Base-by-base conservation (phyloP, 352 stramenopile species). In the Globisporangium uncinulatum region DNA sequence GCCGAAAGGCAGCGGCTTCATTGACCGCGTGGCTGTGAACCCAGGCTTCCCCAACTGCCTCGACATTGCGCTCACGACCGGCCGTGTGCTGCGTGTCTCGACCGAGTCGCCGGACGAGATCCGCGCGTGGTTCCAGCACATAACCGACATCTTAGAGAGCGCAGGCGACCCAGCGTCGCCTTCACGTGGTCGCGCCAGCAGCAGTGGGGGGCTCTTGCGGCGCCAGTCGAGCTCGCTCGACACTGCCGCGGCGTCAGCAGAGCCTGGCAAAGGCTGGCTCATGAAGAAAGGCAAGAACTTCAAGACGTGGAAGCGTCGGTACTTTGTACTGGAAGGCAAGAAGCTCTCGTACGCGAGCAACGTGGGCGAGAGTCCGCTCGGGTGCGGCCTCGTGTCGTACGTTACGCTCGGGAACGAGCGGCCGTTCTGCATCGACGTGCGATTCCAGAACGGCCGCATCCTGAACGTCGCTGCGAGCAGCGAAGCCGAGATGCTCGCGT, bases 351-450 rank as follows among this genome's bases (percentile, higher is more conserved):
- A 94, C 54, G 65, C 73, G 8, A 68, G 56, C 32, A 72, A 62
- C 11, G 50, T 71, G 8, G 66, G 70, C 11, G 67, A 74, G 6
- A 61, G 57, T 42, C 41, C 69, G 21, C 60, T 92, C 0, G 79
- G 79, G 29, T 76, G 64, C 43, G 76, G 76, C 4, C 50, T 87
- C n/a, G 73, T 92, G 15, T 57, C 70, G 4, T 63, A 68, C 9
- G 76, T 88, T 6, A 47, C 56, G n/a, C 67, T 89, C 20, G 80
- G 82, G n/a, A 74, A 80, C 51, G 67, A 66, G 4, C 66, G 82
- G n/a, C 77, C 82, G 3, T 89, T 92, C 44, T 86, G 75, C 46
- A 60, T 92, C 17, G 72, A 89, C 31, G 74, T 92, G 15, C 61
- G 54, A 29, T 86, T 92, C 39, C 67, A 72, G 54, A 86, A 82